Percentiles rank a stretch among this genome's conserved stretches.
Evolutionary conservation across 768 basidiomycete species (phyloP).

Genomic region (Leucosporidium creatinivorum): DNA sequence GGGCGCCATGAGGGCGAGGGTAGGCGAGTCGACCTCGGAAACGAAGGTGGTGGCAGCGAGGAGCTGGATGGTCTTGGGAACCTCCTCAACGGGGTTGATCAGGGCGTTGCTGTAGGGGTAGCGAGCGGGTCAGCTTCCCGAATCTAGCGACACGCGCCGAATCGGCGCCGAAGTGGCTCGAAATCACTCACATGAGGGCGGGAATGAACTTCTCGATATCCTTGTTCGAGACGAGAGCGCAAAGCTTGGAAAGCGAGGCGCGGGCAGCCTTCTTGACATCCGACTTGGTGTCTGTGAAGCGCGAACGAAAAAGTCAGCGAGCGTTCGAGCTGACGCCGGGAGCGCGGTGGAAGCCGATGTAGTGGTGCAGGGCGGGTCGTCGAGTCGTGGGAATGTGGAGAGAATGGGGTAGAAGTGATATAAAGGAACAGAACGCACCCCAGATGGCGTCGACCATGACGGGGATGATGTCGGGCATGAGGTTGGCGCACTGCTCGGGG

Average conservation of each 20-base stretch:
- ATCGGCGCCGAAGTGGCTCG: conserved; percentile 52
- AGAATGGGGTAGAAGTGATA: neutral
- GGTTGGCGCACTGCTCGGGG: conserved; percentile 35
- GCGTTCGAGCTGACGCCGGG: too few species aligned
- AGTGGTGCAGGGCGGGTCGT: too few species aligned
- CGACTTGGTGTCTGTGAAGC: conserved; percentile 66
- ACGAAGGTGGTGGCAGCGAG: conserved; percentile 94
- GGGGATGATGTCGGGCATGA: conserved; percentile 66
- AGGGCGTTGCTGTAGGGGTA: conserved; percentile 61
- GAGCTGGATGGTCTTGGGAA: conserved; percentile 87
- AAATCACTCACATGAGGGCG: conserved; percentile 77
- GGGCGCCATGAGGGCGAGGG: conserved; percentile 90
- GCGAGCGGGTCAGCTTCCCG: conserved; percentile 37
- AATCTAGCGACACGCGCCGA: neutral
- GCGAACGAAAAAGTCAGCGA: neutral
- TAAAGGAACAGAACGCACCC: conserved; percentile 54
- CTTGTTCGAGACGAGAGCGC: conserved; percentile 85
- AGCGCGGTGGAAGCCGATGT: too few species aligned
- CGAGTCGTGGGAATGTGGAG: neutral
- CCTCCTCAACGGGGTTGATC: conserved; percentile 97
- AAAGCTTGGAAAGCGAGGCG: conserved; percentile 52
- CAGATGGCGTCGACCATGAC: conserved; percentile 95
- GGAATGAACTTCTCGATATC: conserved; percentile 86
- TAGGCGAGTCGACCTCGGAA: conserved; percentile 90
- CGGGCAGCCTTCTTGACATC: conserved; percentile 83